phyloP scores from a whole-genome alignment of 2,329 filamentous ascomycete genomes.

The Cercospora sp. region DNA sequence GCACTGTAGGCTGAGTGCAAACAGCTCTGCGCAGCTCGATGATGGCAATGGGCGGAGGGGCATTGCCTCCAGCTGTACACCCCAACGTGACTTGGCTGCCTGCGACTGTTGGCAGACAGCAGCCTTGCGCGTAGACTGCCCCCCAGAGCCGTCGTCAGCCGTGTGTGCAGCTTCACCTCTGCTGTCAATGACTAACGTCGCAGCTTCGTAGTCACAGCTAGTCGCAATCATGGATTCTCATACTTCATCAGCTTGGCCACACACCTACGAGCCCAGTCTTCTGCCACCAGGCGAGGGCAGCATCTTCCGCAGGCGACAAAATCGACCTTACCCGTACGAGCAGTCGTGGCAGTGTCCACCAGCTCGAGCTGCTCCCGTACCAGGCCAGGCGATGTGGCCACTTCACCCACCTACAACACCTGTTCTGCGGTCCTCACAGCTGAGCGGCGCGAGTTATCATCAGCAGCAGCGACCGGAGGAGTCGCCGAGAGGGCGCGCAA shows the following conservation, averaged over 20 bases:
- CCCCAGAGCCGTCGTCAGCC: background rate
- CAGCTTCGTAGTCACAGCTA: background rate
- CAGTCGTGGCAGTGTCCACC: background rate
- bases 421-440: background rate
- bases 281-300: background rate
- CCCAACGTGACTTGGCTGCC: conserved; percentile 20
- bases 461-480: background rate
- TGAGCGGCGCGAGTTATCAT: background rate
- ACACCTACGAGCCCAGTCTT: background rate
- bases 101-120: background rate
- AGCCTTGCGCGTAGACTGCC: background rate
- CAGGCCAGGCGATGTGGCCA: background rate
- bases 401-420: background rate
- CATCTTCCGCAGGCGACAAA: background rate
- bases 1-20: background rate
- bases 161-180: background rate
- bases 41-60: background rate
- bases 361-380: background rate
- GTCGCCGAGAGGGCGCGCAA: background rate
- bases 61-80: background rate
- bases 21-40: conserved; percentile 12
- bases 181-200: background rate
- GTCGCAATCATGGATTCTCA: background rate
- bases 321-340: background rate
- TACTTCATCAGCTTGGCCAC: background rate